Percentiles rank a stretch among this genome's conserved stretches.
These are phyloP conservation scores for Emergomyces africanus DNA, from an alignment of 2,329 filamentous ascomycete species.

Conservation along the genomic window DNA sequence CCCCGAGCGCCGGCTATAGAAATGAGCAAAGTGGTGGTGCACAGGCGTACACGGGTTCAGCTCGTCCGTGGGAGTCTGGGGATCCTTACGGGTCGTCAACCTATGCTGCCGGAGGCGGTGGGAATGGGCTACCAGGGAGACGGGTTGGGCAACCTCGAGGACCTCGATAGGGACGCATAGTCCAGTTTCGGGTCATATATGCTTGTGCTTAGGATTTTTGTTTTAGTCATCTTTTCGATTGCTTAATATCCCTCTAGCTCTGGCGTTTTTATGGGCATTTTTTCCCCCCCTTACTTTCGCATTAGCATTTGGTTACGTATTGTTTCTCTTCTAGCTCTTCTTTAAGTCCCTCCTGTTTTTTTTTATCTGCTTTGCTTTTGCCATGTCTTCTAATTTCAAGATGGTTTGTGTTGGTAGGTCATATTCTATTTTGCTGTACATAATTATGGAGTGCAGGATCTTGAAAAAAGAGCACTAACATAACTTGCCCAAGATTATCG, in stretches of 20 bases:
- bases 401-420: neutral
- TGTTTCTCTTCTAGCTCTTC: neutral
- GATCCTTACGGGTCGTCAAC: neutral
- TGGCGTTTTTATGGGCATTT: neutral
- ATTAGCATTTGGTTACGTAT: neutral
- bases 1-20: slow-evolving; percentile 15
- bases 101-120: neutral
- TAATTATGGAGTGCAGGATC: neutral
- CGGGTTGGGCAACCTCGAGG: neutral
- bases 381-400: neutral
- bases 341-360: neutral
- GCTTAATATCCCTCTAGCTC: neutral
- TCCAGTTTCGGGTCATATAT: neutral
- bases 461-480: neutral
- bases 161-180: neutral
- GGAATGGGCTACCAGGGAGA: neutral
- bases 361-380: neutral
- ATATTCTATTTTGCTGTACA: neutral
- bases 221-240: neutral
- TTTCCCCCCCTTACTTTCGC: neutral
- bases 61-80: neutral
- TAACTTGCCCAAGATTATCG: neutral
- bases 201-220: neutral
- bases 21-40: neutral
- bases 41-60: neutral